These are phyloP conservation scores for Betula pendula DNA, from an alignment of 306 rosid genomes.

Conservation along the genomic window DNA sequence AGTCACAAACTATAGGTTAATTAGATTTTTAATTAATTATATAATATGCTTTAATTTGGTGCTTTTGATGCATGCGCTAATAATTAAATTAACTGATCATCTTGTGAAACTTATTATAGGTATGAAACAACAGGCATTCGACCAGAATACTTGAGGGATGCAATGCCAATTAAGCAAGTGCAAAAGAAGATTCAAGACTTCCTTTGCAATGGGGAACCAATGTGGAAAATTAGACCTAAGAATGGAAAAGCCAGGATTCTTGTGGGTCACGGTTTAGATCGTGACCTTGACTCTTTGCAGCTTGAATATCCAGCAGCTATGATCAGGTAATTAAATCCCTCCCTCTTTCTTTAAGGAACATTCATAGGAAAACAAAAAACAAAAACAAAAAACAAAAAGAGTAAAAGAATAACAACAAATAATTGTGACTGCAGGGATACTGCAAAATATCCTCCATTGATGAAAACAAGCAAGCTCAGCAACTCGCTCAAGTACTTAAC, in stretches of 20 bases:
- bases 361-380: background rate
- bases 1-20: slow-evolving; percentile 83
- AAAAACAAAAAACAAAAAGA: no score
- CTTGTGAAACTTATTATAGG: slow-evolving; percentile 31
- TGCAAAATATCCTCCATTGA: slow-evolving; percentile 90
- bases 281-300: slow-evolving; percentile 79
- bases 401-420: background rate
- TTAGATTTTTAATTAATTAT: no score
- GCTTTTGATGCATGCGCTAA: no score
- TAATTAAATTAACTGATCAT: background rate
- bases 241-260: slow-evolving; percentile 78
- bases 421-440: slow-evolving; percentile 62
- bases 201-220: slow-evolving; percentile 83
- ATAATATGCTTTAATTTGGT: no score
- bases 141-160: slow-evolving; percentile 81
- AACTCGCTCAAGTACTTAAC: slow-evolving; percentile 89
- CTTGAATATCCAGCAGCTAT: slow-evolving; percentile 59
- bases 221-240: slow-evolving; percentile 71
- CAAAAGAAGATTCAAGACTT: slow-evolving; percentile 86
- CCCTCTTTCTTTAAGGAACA: background rate
- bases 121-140: slow-evolving; percentile 89
- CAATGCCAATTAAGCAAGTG: slow-evolving; percentile 67
- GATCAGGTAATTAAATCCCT: slow-evolving; percentile 52
- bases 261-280: slow-evolving; percentile 85
- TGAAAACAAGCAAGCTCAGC: slow-evolving; percentile 97